Evolutionary conservation across 1,284 basidiomycete species (phyloP).

Genomic region (Earliella scabrosa): DNA sequence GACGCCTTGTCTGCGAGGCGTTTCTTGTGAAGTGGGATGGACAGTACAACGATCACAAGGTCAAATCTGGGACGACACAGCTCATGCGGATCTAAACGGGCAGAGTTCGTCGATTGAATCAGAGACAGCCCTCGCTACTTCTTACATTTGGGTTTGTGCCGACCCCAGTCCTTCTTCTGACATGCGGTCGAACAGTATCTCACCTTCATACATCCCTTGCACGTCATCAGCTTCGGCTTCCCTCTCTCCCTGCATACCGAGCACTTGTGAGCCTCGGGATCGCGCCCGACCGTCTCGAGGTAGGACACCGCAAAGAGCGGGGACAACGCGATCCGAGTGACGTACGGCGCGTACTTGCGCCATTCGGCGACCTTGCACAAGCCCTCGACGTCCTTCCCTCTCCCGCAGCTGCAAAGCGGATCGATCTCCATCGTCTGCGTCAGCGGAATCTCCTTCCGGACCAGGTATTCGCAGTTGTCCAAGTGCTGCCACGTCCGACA

Average conservation of each 20-base stretch:
- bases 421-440: conserved; percentile 33
- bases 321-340: conserved; percentile 51
- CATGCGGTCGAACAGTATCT: conserved; percentile 48
- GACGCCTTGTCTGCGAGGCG: too few species aligned
- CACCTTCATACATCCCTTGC: conserved; percentile 41
- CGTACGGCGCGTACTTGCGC: conserved; percentile 41
- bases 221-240: conserved; percentile 33
- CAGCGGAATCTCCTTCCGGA: conserved; percentile 35
- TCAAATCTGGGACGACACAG: too few species aligned
- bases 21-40: too few species aligned
- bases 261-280: conserved; percentile 4
- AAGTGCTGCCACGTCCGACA: conserved; percentile 56
- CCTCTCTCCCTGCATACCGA: conserved; percentile 35
- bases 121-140: too few species aligned
- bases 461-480: conserved; percentile 47
- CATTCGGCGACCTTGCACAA: conserved; percentile 36
- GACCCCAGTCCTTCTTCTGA: conserved; percentile 50
- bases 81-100: too few species aligned
- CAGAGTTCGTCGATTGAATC: too few species aligned
- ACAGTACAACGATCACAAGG: too few species aligned
- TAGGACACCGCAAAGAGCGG: conserved; percentile 54
- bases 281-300: conserved; percentile 37
- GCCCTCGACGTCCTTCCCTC: conserved; percentile 42
- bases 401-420: conserved; percentile 54
- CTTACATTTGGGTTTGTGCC: conserved; percentile 36